A percentile compares a stretch with the other conserved stretches of the same genome.
These are phyloP conservation scores for Collybiopsis luxurians DNA, from an alignment of 768 basidiomycete species.

Conservation along the genomic window DNA sequence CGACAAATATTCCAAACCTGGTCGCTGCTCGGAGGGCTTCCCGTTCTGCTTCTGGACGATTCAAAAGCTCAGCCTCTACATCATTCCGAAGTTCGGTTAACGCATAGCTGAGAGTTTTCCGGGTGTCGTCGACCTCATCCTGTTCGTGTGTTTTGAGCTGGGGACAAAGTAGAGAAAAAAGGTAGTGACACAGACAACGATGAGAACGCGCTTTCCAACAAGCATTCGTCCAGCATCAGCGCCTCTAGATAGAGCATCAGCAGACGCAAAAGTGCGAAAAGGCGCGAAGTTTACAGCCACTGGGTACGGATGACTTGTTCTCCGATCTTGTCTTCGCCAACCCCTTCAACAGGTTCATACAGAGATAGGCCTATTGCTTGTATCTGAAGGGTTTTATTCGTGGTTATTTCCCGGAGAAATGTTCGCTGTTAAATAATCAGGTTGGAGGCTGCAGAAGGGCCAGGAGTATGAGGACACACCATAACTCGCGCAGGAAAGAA, in stretches of 20 bases:
- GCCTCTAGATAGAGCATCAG: slow-evolving; percentile 39
- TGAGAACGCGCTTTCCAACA: slow-evolving; percentile 77
- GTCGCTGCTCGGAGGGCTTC: slow-evolving; percentile 64
- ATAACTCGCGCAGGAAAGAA: slow-evolving; percentile 96
- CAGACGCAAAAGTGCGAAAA: neutral
- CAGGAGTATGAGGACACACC: slow-evolving; percentile 30
- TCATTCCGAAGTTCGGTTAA: slow-evolving; percentile 88
- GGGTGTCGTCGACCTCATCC: slow-evolving; percentile 89
- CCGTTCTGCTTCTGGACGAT: slow-evolving; percentile 69
- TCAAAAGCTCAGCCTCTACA: slow-evolving; percentile 66
- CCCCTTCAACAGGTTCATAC: slow-evolving; percentile 85
- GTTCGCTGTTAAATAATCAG: slow-evolving; percentile 55
- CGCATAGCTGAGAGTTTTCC: slow-evolving; percentile 88
- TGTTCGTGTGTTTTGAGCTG: slow-evolving; percentile 22
- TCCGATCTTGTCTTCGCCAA: slow-evolving; percentile 71
- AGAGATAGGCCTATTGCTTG: slow-evolving; percentile 96
- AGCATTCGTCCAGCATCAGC: slow-evolving; percentile 66
- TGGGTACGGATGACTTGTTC: slow-evolving; percentile 91
- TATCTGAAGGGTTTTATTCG: slow-evolving; percentile 82
- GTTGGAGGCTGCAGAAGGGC: neutral
- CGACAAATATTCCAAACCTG: slow-evolving; percentile 90
- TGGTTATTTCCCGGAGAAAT: slow-evolving; percentile 69
- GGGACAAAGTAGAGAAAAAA: neutral
- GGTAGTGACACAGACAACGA: slow-evolving; percentile 58
- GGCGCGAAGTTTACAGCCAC: slow-evolving; percentile 71